Conservation (phyloP, 306 rosid genomes). For the Acacia melanoxylon region DNA sequence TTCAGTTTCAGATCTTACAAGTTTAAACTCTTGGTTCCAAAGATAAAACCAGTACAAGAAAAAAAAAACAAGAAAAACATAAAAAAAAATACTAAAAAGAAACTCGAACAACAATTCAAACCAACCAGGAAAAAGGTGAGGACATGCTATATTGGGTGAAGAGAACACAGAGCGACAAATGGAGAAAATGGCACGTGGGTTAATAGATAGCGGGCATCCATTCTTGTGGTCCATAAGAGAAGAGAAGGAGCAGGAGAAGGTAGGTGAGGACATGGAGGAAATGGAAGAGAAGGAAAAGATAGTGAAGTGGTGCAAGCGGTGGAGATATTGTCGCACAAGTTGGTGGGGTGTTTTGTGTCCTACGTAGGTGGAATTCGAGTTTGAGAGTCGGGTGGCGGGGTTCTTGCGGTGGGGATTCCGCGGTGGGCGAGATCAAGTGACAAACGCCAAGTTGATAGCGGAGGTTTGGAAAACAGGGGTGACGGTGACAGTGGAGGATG, state of each 20-base stretch:
- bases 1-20: too few species aligned
- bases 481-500: too few species aligned
- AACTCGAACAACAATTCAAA: too few species aligned
- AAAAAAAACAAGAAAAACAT: too few species aligned
- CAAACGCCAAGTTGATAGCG: conserved; percentile 30
- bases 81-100: too few species aligned
- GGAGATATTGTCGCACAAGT: conserved; percentile 47
- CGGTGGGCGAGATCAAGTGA: conserved; percentile 28
- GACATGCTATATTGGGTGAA: too few species aligned
- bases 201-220: conserved; percentile 42
- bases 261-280: conserved; percentile 6
- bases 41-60: too few species aligned
- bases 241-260: not conserved
- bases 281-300: conserved; percentile 38
- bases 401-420: conserved; percentile 34
- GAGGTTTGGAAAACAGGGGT: too few species aligned
- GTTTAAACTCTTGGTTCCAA: too few species aligned
- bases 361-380: conserved; percentile 39
- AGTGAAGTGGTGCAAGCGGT: conserved; percentile 56
- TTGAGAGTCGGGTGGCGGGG: conserved; percentile 33
- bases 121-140: too few species aligned
- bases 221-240: conserved; percentile 62
- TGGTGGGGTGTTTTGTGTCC: conserved; percentile 36
- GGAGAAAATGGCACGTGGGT: conserved; percentile 58
- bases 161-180: conserved; percentile 42